Percentiles rank a stretch among this genome's conserved stretches.
phyloP scores from a whole-genome alignment of 257 asterid genomes.

The Datura wrightii region DNA sequence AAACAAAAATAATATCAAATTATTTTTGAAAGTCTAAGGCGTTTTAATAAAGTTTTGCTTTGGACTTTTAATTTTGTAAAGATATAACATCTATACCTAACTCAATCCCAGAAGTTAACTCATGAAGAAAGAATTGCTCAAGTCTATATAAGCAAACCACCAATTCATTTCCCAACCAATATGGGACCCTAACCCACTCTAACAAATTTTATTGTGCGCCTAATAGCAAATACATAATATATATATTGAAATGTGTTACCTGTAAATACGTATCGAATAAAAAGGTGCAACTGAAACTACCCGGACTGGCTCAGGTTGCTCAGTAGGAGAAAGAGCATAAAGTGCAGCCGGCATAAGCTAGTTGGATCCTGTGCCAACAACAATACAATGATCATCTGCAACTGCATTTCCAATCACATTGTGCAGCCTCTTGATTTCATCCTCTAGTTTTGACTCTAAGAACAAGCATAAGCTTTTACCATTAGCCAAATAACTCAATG shows the following conservation, averaged over 20 bases:
- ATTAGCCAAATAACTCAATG: slow-evolving; percentile 76
- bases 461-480: slow-evolving; percentile 66
- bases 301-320: slow-evolving; percentile 53
- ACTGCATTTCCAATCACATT: slow-evolving; percentile 60
- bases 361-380: slow-evolving; percentile 85
- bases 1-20: no score
- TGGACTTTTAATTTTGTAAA: no score
- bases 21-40: no score
- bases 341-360: slow-evolving; percentile 75
- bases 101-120: no score
- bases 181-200: no score
- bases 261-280: slow-evolving; percentile 58
- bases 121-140: no score
- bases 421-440: slow-evolving; percentile 59
- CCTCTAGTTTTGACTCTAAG: slow-evolving; percentile 76
- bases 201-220: no score
- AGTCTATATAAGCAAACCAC: no score
- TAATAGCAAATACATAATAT: no score
- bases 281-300: slow-evolving; percentile 78
- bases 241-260: background rate
- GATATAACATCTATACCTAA: no score
- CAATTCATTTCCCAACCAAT: no score
- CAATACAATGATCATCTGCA: slow-evolving; percentile 50
- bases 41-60: no score
- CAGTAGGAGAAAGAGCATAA: slow-evolving; percentile 59